Base-by-base conservation (phyloP, 805 yeast genomes). In the Wickerhamiella hasegawae region DNA sequence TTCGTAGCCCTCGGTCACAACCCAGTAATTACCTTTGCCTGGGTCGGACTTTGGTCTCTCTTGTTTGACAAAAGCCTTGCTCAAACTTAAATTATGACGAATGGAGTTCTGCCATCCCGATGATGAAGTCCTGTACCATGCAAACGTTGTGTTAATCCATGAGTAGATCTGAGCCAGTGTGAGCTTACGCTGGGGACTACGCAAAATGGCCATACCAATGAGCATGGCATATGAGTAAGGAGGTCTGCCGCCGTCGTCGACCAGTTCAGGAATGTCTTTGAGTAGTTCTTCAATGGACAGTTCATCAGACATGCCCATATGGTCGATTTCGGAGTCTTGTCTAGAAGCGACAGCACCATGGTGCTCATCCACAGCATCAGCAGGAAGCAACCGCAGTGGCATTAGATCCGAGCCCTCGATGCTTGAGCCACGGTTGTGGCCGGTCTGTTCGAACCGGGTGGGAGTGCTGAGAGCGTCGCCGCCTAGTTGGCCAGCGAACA, bases 101-200 rank as follows among this genome's bases (percentile, higher is more conserved):
- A 87, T 90, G 23, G 95, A 85, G 58, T 87, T 87, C 58, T 87
- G 96, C 98, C 98, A 87, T 19, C 96, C 95, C 9, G 82, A 78
- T 46, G 83, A 94, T 40, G 80, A 78, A 43, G 71, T 73, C 43
- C 75, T 73, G 57, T 90, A 90, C 53, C 76, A 87, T 42, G 66
- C 69, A 55, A 85, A 87, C 25, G 92, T 78, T 31, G 73, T 73
- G 6, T 90, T 73, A 30, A 87, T 90, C 98, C 98, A 87, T 46
- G 64, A 67, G 60, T 87, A 87, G 28, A 87, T 90, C 49, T 83
- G 94, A 0, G 90, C 68, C 35, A 79, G 58, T 2, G 92, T 79
- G 28, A 84, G 64, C 42, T 76, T 76, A 32, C 77, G 66, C 12
- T 63, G 67, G 1, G 76, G 74, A n/a, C 93, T 73, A 41, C 90